Percentiles rank a stretch among this genome's conserved stretches.
Conservation (phyloP, 768 basidiomycete genomes). For the Coprinopsis cinerea region DNA sequence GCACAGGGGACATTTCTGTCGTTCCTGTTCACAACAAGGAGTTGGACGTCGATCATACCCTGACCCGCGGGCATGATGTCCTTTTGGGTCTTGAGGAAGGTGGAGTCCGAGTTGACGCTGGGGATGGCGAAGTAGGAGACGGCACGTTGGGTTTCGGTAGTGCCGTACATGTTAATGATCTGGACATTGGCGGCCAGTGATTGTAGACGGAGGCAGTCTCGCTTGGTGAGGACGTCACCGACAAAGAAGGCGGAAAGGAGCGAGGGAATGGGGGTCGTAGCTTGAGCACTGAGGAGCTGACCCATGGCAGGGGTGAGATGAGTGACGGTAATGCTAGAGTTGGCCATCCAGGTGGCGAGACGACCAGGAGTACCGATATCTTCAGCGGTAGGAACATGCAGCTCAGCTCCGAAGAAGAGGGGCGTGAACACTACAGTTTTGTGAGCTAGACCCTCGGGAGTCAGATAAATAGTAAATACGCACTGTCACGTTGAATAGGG, state of each 20-base stretch:
- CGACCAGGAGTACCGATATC: conserved; percentile 96
- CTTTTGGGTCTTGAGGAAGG: conserved; percentile 90
- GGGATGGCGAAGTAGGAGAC: conserved; percentile 46
- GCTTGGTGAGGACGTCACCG: conserved; percentile 97
- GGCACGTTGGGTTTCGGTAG: conserved; percentile 97
- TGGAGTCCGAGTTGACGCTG: conserved; percentile 90
- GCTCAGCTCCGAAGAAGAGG: conserved; percentile 90
- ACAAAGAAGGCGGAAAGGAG: conserved; percentile 95
- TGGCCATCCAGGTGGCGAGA: conserved; percentile 98
- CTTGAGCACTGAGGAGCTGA: conserved; percentile 79
- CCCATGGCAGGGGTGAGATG: conserved; percentile 99
- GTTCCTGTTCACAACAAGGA: conserved; percentile 89
- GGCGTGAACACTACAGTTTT: conserved; percentile 84
- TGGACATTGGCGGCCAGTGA: conserved; percentile 85
- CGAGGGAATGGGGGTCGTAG: conserved; percentile 74
- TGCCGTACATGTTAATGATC: conserved; percentile 99
- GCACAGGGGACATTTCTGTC: conserved; percentile 84
- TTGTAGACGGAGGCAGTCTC: conserved; percentile 93
- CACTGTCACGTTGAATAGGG: conserved; percentile 97
- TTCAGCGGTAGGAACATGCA: conserved; percentile 94
- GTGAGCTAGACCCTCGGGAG: conserved; percentile 9
- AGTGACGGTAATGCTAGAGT: conserved; percentile 86
- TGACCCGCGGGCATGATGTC: conserved; percentile 97
- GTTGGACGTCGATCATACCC: conserved; percentile 97
- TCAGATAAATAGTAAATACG: conserved; percentile 28